These are phyloP conservation scores for Fraxinus ornus DNA, from an alignment of 305 asterid genomes.

Conservation along the genomic window DNA sequence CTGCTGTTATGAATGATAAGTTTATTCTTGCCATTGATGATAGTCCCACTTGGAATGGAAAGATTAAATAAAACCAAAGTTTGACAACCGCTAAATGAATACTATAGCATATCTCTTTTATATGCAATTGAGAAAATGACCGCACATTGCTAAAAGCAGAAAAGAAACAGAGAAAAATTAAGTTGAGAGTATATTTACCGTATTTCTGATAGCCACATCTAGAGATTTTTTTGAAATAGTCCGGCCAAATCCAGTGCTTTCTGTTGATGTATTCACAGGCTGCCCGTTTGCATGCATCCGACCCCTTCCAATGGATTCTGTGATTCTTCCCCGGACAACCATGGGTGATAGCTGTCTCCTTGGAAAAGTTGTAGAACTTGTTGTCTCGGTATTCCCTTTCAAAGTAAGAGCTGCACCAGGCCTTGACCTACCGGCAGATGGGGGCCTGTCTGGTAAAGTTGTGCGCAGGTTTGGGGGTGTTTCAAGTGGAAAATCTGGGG, in stretches of 20 bases:
- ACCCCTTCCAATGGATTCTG: conserved; percentile 66
- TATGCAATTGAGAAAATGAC: background rate
- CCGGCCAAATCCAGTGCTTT: conserved; percentile 80
- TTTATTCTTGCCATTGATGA: background rate
- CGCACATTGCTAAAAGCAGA: background rate
- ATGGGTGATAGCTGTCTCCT: conserved; percentile 81
- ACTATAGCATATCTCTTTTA: background rate
- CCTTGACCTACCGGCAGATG: conserved; percentile 94
- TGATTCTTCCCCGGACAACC: conserved; percentile 67
- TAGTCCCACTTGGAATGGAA: background rate
- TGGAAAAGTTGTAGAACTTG: conserved; percentile 36
- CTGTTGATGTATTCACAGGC: conserved; percentile 67
- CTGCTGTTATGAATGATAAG: background rate
- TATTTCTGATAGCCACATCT: conserved; percentile 89
- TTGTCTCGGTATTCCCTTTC: conserved; percentile 56
- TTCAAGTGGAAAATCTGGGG: conserved; percentile 78
- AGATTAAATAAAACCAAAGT: background rate
- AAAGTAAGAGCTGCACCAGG: conserved; percentile 56
- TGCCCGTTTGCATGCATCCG: conserved; percentile 61
- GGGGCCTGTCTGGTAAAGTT: conserved; percentile 82
- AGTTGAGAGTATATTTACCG: conserved; percentile 49
- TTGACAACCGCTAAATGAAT: background rate
- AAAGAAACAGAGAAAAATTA: conserved; percentile 11
- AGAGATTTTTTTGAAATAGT: conserved; percentile 86
- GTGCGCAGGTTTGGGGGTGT: conserved; percentile 96